Evolutionary conservation across 441 rosid genomes (phyloP).

Genomic region (Mallotus japonicus): DNA sequence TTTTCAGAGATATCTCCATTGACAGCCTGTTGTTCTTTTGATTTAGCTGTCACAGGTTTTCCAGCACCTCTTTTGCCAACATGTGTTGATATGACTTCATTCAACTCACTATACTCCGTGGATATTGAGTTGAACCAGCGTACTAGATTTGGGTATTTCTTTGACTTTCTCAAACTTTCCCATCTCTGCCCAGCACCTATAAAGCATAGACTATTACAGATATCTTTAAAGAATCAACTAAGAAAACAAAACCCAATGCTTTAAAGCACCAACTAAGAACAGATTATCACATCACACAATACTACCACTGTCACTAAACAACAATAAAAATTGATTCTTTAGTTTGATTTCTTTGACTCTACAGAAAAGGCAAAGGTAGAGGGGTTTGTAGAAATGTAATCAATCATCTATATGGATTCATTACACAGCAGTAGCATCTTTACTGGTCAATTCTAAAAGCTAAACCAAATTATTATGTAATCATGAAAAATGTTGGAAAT

Average conservation of each 20-base stretch:
- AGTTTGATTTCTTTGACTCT: background rate
- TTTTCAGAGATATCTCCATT: conserved; percentile 50
- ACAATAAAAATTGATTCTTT: background rate
- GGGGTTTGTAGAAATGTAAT: background rate
- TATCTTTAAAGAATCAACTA: background rate
- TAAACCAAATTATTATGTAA: background rate
- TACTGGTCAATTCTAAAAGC: too few species aligned
- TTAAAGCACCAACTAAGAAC: background rate
- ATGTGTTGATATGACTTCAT: conserved; percentile 47
- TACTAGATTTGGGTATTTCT: conserved; percentile 67
- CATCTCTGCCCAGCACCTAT: conserved; percentile 81
- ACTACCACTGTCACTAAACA: background rate
- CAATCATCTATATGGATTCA: background rate
- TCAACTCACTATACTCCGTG: conserved; percentile 55
- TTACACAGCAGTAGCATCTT: too few species aligned
- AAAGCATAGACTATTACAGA: conserved; percentile 8
- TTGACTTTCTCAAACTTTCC: conserved; percentile 90
- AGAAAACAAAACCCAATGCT: background rate
- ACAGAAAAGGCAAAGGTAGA: background rate
- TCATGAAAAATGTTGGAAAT: background rate
- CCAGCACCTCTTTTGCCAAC: conserved; percentile 54
- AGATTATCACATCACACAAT: background rate
- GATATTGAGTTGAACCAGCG: conserved; percentile 80
- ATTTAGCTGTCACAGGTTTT: conserved; percentile 44
- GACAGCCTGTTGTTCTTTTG: conserved; percentile 42